Conservation (phyloP, 495 filamentous ascomycete genomes). For the Talaromyces thailandensis region DNA sequence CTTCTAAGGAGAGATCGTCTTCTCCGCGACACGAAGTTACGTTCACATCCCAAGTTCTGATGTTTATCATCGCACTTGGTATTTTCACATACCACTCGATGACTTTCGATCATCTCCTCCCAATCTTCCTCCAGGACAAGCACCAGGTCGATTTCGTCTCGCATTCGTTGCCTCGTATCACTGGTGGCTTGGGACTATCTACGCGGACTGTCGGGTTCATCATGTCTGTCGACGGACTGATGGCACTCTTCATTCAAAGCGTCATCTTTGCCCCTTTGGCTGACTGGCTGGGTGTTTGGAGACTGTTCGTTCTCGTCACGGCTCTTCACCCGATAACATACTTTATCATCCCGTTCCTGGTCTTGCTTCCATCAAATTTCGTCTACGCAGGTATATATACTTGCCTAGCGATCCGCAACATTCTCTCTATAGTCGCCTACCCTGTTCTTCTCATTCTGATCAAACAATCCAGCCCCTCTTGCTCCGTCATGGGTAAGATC, state of each 20-base stretch:
- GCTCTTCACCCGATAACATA: constrained; percentile 69
- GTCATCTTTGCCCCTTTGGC: constrained; percentile 65
- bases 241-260: constrained; percentile 71
- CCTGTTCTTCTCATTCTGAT: constrained; percentile 74
- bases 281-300: constrained; percentile 63
- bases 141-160: constrained; percentile 17
- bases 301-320: constrained; percentile 63
- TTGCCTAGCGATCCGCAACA: constrained; percentile 62
- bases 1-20: constrained; percentile 24
- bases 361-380: constrained; percentile 47
- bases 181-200: constrained; percentile 66
- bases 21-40: constrained; percentile 32
- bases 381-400: constrained; percentile 63
- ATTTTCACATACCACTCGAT: constrained; percentile 86
- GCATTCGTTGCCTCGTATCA: constrained; percentile 45
- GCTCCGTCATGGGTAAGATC: constrained; percentile 60
- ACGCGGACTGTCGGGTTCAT: constrained; percentile 67
- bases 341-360: constrained; percentile 62
- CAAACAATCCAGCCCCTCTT: constrained; percentile 70
- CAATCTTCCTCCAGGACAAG: constrained; percentile 76
- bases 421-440: constrained; percentile 68
- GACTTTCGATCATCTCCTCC: constrained; percentile 77
- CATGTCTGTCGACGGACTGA: constrained; percentile 70
- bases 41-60: constrained; percentile 57
- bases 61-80: constrained; percentile 61